Evolutionary conservation across 257 asterid genomes (phyloP).

Genomic region (Cynanchum wilfordii): DNA sequence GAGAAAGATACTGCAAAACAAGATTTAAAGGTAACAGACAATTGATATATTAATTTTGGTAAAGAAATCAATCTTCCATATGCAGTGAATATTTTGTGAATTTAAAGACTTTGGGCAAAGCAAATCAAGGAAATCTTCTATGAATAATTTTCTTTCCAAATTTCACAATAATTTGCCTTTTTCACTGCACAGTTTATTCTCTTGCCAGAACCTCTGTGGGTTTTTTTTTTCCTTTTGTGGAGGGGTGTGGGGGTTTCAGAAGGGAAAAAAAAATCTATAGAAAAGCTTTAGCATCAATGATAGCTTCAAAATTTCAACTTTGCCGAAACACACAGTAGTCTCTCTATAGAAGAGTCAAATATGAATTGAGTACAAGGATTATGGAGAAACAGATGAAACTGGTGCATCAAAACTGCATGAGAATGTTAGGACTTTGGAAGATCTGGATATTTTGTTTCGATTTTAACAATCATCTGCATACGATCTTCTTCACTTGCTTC

Average conservation of each 20-base stretch:
- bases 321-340: neutral
- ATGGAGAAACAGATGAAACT: neutral
- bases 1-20: neutral
- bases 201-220: neutral
- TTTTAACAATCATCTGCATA: constrained; percentile 21
- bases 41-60: neutral
- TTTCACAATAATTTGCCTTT: neutral
- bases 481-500: constrained; percentile 55
- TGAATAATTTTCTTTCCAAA: constrained; percentile 2
- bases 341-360: neutral
- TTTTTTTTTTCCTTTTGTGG: too few relatives aligned
- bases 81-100: neutral
- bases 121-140: neutral
- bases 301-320: neutral
- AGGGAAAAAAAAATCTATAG: neutral
- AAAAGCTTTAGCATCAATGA: neutral
- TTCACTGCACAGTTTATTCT: neutral
- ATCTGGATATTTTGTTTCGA: constrained; percentile 2
- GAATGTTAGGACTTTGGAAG: neutral
- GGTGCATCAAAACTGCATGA: neutral
- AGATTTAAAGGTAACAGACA: neutral
- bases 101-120: neutral
- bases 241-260: neutral
- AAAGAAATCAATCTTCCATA: neutral
- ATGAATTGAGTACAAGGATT: neutral